Base-by-base conservation (phyloP, 2,329 filamentous ascomycete species). In the Aspergillus versicolor region DNA sequence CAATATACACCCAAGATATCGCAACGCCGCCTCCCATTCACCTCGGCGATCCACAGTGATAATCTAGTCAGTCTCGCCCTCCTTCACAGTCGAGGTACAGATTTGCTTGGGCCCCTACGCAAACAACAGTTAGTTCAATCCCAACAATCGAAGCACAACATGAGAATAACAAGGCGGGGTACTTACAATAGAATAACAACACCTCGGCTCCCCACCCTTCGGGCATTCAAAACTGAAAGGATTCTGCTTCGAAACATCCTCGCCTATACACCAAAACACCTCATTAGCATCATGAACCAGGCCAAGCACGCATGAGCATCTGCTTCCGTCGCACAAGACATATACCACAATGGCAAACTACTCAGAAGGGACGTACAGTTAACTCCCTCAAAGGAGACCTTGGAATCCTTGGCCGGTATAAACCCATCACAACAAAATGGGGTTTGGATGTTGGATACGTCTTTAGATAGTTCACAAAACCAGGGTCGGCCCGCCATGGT, bases 121-220 rank as follows among this genome's bases (percentile, higher is more conserved):
- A 17, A 27, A 27, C 15, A 49, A n/a, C 3, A 19, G 40, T 37
- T 21, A 48, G 43, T 12, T 8, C 5, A 13, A 21, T 24, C 4
- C 22, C 30, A 4, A 15, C 9, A 11, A 8, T 22, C 21, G 32
- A 19, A 32, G 22, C 21, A 12, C 21, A n/a, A 49, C 19, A 24
- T 2, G 19, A 38, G 45, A 24, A 17, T 11, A 41, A 38, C 37
- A n/a, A 32, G 9, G 30, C 17, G 48, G 9, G 38, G 46, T n/a
- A 66, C 69, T 64, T 42, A 72, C 69, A 63, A 69, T 67, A 6
- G 58, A 52, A 55, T 72, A 70, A 55, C 69, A 71, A 52, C 69
- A 72, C 51, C 65, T 58, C 7, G 61, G 61, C 13, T 37, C 42
- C 12, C 45, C 57, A 22, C 61, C 67, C 19, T 67, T 60, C 6